Base-by-base conservation (phyloP, 768 basidiomycete genomes). In the Boletus sp. region DNA sequence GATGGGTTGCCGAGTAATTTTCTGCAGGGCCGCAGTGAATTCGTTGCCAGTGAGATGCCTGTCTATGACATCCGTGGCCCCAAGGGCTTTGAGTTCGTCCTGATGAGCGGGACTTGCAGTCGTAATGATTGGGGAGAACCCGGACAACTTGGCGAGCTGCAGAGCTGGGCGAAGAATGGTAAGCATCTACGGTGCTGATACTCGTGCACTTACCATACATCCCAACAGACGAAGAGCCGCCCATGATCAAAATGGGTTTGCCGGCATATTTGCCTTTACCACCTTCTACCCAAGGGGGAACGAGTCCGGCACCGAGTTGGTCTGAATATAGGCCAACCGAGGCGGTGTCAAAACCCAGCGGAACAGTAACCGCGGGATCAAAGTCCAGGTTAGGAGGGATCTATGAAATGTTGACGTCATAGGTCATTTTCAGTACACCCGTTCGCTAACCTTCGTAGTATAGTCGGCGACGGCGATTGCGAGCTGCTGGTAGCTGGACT, bases 161-260 rank as follows among this genome's bases (percentile, higher is more conserved):
- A 75, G 70, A 14, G 52, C 78, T 76, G 12, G 18, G 52, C 39
- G 33, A 46, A 42, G 24, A 7, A 40, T 28, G 32, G 47, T 59
- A 29, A 67, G 55, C 8, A 20, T 40, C 12, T 37, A 59, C 39
- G 20, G 2, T 7, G 10, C 17, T 28, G 6, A 10, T 3, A 17
- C 5, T 2, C 24, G 29, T 53, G 46, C n/a, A 64, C 72, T 57
- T 58, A 78, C 80, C 72, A 46, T 69, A 77, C 68, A 75, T 76
- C n/a, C 81, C 81, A 0, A 81, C 79, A 18, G 77, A 78, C 11
- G 74, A 73, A 6, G 78, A 66, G 5, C 81, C 81, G n/a, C 81
- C 82, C 32, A 80, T 61, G 54, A 83, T 72, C 47, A 83, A 59
- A 17, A 82, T 74, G 1, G 81, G 75, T 9, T 71, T 71, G 1